phyloP scores from a whole-genome alignment of 345 rosid species.

The Geranium rotundifolium region DNA sequence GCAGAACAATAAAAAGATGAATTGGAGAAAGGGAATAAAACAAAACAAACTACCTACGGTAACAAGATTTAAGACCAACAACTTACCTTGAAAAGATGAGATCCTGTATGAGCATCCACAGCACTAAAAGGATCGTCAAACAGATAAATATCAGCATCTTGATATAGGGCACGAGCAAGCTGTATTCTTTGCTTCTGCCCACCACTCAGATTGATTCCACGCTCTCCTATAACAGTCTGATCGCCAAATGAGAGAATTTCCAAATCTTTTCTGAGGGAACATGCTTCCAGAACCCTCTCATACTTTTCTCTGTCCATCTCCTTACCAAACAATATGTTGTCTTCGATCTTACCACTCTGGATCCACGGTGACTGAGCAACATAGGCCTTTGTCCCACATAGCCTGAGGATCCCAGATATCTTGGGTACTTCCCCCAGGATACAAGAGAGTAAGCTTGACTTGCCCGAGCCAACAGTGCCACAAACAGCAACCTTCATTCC shows the following conservation, averaged over 20 bases:
- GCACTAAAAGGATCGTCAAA: neutral
- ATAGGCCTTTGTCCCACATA: slow-evolving; percentile 28
- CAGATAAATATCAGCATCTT: too few relatives aligned
- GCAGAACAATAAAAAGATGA: neutral
- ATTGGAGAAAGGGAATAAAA: neutral
- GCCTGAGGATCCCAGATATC: too few relatives aligned
- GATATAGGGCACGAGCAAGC: too few relatives aligned
- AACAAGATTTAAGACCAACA: neutral
- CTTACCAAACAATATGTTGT: slow-evolving; percentile 25
- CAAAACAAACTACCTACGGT: neutral
- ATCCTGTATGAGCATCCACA: neutral
- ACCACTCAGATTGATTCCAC: slow-evolving; percentile 39
- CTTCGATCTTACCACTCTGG: slow-evolving; percentile 23
- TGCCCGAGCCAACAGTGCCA: too few relatives aligned
- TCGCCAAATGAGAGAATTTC: slow-evolving; percentile 32
- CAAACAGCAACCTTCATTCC: slow-evolving; percentile 27
- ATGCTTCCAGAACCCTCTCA: slow-evolving; percentile 20
- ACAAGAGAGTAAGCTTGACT: too few relatives aligned
- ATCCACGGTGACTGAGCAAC: slow-evolving; percentile 30
- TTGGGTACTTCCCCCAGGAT: too few relatives aligned
- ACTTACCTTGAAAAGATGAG: neutral
- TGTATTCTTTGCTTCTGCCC: too few relatives aligned
- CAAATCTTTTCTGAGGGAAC: slow-evolving; percentile 25
- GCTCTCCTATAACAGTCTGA: slow-evolving; percentile 35
- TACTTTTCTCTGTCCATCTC: slow-evolving; percentile 17